Evolutionary conservation across 345 rosid genomes (phyloP).

Genomic region (Eucalyptus fibrosa): DNA sequence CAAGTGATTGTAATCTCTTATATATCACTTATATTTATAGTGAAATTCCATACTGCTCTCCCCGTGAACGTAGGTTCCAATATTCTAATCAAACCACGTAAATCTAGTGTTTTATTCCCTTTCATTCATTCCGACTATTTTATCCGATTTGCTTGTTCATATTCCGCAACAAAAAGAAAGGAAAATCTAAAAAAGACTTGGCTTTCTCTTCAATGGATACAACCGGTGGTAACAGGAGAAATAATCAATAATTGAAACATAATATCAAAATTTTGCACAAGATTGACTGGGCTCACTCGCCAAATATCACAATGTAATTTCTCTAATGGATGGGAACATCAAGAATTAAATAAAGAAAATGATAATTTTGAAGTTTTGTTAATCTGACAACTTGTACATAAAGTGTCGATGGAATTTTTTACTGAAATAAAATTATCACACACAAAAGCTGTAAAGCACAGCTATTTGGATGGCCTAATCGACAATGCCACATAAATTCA

Average conservation of each 20-base stretch:
- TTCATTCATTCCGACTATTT: too few relatives aligned
- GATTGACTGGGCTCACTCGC: neutral
- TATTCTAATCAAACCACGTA: accelerated
- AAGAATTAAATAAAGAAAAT: neutral
- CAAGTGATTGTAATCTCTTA: accelerated
- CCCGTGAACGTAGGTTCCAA: accelerated
- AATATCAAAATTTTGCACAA: neutral
- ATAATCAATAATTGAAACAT: neutral
- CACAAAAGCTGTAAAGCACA: neutral
- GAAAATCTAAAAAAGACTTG: neutral
- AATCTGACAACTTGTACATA: neutral
- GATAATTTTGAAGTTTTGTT: neutral
- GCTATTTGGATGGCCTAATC: neutral
- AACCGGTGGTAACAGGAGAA: neutral
- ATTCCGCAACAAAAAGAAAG: neutral
- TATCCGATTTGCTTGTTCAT: too few relatives aligned
- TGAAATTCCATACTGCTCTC: too few relatives aligned
- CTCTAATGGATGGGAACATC: neutral
- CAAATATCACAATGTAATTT: neutral
- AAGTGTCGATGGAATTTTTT: neutral
- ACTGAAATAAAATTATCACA: neutral
- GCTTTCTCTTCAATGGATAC: neutral
- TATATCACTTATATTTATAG: too few relatives aligned
- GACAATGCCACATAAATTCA: neutral
- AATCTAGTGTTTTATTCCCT: too few relatives aligned